Percentiles rank a stretch among this genome's conserved stretches.
Evolutionary conservation across 2,329 filamentous ascomycete genomes (phyloP).

Genomic region (Setomelanomma holmii): DNA sequence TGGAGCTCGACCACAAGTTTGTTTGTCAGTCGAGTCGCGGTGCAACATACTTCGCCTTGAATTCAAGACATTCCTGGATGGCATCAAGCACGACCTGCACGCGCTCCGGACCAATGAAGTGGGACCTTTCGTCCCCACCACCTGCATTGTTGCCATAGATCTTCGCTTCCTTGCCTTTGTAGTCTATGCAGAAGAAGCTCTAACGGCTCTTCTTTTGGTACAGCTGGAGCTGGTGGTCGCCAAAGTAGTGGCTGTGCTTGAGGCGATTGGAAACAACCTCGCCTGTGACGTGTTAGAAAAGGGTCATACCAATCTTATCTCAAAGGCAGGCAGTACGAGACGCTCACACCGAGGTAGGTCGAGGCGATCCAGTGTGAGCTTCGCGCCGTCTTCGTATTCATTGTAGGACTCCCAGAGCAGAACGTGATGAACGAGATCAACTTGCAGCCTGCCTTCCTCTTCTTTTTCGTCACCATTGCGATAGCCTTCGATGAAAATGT

Average conservation of each 20-base stretch:
- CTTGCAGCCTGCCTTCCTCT: neutral
- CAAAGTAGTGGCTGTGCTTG: neutral
- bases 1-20: too few species aligned
- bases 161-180: neutral
- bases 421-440: neutral
- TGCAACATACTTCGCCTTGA: neutral
- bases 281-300: neutral
- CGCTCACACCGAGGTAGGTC: neutral
- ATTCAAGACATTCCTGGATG: neutral
- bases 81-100: neutral
- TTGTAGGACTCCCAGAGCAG: neutral
- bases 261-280: neutral
- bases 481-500: neutral
- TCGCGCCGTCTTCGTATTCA: neutral
- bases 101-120: neutral
- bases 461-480: neutral
- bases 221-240: neutral
- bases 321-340: neutral
- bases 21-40: neutral
- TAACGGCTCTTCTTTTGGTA: neutral
- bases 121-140: neutral
- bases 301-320: neutral
- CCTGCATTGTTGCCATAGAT: neutral
- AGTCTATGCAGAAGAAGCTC: neutral
- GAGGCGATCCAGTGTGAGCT: neutral